phyloP scores from a whole-genome alignment of 768 basidiomycete species.

The Suillus subalutaceus region DNA sequence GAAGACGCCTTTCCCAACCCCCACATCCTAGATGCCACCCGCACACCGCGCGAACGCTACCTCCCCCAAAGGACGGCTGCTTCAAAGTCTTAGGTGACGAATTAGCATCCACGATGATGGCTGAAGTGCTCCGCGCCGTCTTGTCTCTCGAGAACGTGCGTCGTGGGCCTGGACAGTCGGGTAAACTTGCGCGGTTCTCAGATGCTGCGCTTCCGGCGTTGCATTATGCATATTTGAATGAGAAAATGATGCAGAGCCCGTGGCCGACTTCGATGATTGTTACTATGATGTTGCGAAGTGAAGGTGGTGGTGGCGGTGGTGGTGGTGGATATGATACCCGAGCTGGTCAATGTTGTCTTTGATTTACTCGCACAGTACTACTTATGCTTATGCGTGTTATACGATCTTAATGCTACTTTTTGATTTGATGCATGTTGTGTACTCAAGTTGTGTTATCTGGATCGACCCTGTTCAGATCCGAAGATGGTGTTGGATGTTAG shows the following conservation, averaged over 20 bases:
- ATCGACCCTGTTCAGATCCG: too few species aligned
- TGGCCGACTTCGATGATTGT: slow-evolving; percentile 73
- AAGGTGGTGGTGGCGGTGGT: slow-evolving; percentile 13
- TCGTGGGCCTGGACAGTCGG: slow-evolving; percentile 72
- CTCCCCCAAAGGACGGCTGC: slow-evolving; percentile 49
- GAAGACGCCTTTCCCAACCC: slow-evolving; percentile 55
- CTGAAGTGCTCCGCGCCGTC: slow-evolving; percentile 65
- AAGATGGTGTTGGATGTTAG: too few species aligned
- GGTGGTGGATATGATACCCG: not conserved
- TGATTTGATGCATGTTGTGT: too few species aligned
- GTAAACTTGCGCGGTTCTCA: slow-evolving; percentile 60
- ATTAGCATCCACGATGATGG: slow-evolving; percentile 60
- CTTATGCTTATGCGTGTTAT: too few species aligned
- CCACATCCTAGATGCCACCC: slow-evolving; percentile 42
- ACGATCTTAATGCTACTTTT: too few species aligned
- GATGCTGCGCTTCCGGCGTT: slow-evolving; percentile 50
- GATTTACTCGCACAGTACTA: too few species aligned
- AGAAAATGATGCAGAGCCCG: slow-evolving; percentile 51
- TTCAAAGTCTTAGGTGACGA: slow-evolving; percentile 54
- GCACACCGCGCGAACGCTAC: slow-evolving; percentile 47
- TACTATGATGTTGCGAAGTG: slow-evolving; percentile 33
- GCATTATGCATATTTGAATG: slow-evolving; percentile 58
- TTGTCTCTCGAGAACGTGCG: slow-evolving; percentile 59
- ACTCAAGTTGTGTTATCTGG: too few species aligned
- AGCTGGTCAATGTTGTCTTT: too few species aligned